A percentile compares a stretch with the other conserved stretches of the same genome.
Evolutionary conservation across 768 basidiomycete genomes (phyloP).

Genomic region (Tricholoma bakamatsutake): DNA sequence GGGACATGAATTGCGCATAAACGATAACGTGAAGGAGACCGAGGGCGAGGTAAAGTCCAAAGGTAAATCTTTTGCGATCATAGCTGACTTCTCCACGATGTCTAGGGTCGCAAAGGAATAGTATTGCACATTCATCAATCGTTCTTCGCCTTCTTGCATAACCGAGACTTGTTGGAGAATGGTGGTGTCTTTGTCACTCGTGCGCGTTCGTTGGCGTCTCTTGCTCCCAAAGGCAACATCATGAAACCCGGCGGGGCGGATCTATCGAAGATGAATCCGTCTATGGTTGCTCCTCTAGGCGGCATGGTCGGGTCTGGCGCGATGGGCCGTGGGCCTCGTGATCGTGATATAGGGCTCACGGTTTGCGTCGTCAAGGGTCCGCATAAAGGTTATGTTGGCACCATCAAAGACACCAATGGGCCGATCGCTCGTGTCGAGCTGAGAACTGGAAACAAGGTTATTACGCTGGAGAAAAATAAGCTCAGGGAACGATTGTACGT

Average conservation of each 20-base stretch:
- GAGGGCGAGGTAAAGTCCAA: constrained; percentile 73
- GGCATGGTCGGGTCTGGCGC: constrained; percentile 77
- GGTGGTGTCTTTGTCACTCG: constrained; percentile 94
- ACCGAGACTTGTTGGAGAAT: constrained; percentile 85
- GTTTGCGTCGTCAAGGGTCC: constrained; percentile 84
- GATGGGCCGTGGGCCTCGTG: constrained; percentile 76
- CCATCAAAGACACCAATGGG: constrained; percentile 94
- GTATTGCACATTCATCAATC: constrained; percentile 94
- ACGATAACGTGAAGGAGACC: constrained; percentile 90
- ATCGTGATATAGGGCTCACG: constrained; percentile 72
- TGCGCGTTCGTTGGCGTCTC: constrained; percentile 72
- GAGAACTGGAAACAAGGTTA: constrained; percentile 80
- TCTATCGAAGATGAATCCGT: constrained; percentile 89
- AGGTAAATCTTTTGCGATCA: background rate
- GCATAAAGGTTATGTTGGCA: constrained; percentile 86
- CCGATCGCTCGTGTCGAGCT: constrained; percentile 84
- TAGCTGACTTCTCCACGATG: constrained; percentile 6
- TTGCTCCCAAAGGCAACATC: constrained; percentile 80
- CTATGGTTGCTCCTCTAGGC: constrained; percentile 54
- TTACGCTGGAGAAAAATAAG: constrained; percentile 81
- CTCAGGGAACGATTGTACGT: constrained; percentile 68
- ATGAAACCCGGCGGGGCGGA: constrained; percentile 58
- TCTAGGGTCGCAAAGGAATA: constrained; percentile 75
- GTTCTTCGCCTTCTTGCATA: constrained; percentile 90
- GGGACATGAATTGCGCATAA: constrained; percentile 77